These are phyloP conservation scores for Leishmania lainsoni DNA, from an alignment of 208 protist species.

Conservation along the genomic window DNA sequence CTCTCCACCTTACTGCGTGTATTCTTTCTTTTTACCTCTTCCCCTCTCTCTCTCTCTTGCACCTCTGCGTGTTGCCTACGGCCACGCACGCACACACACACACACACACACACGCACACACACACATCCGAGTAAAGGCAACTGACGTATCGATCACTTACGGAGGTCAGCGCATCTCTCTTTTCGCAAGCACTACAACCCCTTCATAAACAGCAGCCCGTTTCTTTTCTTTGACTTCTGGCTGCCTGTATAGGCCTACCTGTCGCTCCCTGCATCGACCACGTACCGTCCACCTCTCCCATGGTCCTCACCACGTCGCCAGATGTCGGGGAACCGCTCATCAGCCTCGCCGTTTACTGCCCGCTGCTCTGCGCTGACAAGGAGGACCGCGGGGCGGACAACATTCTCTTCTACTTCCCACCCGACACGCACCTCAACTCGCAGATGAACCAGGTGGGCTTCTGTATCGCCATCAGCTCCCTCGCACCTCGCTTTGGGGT, in stretches of 20 bases:
- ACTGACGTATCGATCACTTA: not conserved
- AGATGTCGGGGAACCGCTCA: slow-evolving; percentile 9
- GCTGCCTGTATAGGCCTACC: not conserved
- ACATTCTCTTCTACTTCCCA: slow-evolving; percentile 74
- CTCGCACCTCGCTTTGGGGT: slow-evolving; percentile 43
- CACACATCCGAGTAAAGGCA: not conserved
- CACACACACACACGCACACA: not conserved
- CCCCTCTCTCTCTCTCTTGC: not conserved
- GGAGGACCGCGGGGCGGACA: slow-evolving; percentile 64
- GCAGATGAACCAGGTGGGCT: slow-evolving; percentile 75
- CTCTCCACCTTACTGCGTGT: not conserved
- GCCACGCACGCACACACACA: not conserved
- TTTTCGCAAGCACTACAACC: not conserved
- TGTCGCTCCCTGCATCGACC: not conserved
- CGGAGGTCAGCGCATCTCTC: not conserved
- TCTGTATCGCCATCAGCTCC: slow-evolving; percentile 60
- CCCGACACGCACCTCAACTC: slow-evolving; percentile 26
- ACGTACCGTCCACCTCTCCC: not conserved
- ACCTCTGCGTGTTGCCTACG: not conserved
- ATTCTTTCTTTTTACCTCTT: not conserved
- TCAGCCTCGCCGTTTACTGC: slow-evolving; percentile 57
- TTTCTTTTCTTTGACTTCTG: not conserved
- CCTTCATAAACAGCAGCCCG: not conserved
- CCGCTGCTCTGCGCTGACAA: slow-evolving; percentile 45
- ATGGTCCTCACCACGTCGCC: slow-evolving; percentile 13